Evolutionary conservation across 179 eudicot species (phyloP).

Genomic region (Heliamphora pulchella): DNA sequence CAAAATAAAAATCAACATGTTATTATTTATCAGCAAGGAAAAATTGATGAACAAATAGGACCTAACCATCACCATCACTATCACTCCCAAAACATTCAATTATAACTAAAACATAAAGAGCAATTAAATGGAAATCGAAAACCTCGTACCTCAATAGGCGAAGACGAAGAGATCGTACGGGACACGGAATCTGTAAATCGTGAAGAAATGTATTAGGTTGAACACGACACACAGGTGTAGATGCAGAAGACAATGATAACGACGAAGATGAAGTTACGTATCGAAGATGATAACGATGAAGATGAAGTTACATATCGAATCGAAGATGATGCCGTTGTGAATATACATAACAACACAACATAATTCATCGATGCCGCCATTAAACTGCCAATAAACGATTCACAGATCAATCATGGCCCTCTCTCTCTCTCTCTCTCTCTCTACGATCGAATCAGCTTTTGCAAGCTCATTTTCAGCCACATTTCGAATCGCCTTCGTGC

Average conservation of each 20-base stretch:
- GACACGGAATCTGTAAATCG: constrained; percentile 22
- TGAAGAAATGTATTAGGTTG: constrained; percentile 9
- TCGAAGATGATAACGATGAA: background rate
- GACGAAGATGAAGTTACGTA: too few relatives aligned
- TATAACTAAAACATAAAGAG: background rate
- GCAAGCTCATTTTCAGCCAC: background rate
- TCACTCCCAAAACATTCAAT: background rate
- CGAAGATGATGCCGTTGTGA: background rate
- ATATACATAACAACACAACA: background rate
- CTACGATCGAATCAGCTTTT: background rate
- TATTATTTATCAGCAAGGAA: too few relatives aligned
- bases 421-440: background rate
- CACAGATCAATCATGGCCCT: background rate
- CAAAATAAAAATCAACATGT: background rate
- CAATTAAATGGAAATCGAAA: background rate
- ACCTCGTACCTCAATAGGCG: constrained; percentile 17
- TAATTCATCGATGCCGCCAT: constrained; percentile 7
- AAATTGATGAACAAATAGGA: background rate
- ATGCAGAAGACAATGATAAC: background rate
- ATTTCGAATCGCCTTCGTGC: too few relatives aligned
- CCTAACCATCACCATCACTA: background rate
- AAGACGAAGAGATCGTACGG: background rate
- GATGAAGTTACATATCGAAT: constrained; percentile 6
- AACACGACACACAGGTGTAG: constrained; percentile 3
- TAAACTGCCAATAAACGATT: background rate